Percentiles rank a stretch among this genome's conserved stretches.
Conservation (phyloP, 2,329 filamentous ascomycete genomes). For the Neocucurbitaria cava region DNA sequence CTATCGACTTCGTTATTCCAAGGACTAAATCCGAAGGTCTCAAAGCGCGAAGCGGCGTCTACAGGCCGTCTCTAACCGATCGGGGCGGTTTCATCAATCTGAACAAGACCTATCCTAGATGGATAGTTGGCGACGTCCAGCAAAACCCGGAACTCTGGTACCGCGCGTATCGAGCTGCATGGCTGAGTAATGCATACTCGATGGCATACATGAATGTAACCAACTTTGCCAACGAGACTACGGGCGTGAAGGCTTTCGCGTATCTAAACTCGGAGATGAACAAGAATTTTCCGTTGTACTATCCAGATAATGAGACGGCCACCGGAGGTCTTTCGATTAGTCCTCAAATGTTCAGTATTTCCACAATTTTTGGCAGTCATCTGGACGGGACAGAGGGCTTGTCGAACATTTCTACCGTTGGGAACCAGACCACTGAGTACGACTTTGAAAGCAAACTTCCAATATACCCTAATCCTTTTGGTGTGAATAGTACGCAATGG, state of each 20-base stretch:
- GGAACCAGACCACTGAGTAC: conserved; percentile 4
- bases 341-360: background rate
- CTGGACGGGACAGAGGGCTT: conserved; percentile 1
- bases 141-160: conserved; percentile 46
- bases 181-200: conserved; percentile 50
- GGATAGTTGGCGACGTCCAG: conserved; percentile 42
- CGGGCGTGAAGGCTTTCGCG: conserved; percentile 32
- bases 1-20: conserved; percentile 51
- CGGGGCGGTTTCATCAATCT: conserved; percentile 54
- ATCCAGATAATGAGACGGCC: background rate
- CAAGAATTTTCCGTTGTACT: conserved; percentile 42
- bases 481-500: conserved; percentile 3
- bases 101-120: conserved; percentile 42
- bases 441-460: background rate
- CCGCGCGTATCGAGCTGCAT: conserved; percentile 55
- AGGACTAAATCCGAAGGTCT: background rate
- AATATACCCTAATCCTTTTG: conserved; percentile 11
- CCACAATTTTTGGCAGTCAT: background rate
- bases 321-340: background rate
- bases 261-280: conserved; percentile 50
- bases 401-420: conserved; percentile 6
- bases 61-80: conserved; percentile 48
- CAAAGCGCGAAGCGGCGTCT: conserved; percentile 1
- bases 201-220: conserved; percentile 54
- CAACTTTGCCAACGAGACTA: conserved; percentile 12